These are phyloP conservation scores for Theileria orientalis DNA, from an alignment of 169 alveolate species.

Conservation along the genomic window DNA sequence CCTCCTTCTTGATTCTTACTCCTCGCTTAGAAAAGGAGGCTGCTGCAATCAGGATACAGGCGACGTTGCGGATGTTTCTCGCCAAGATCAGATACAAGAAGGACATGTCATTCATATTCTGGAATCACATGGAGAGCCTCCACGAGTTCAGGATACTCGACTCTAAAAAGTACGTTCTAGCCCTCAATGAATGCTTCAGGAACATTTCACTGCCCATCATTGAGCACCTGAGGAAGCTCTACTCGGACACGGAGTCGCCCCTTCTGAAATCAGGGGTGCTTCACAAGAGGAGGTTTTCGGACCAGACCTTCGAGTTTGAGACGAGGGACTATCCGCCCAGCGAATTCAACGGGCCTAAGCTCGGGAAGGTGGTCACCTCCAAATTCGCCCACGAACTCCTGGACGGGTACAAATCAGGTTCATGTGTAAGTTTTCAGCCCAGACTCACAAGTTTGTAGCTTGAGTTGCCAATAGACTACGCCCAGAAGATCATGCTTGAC, in stretches of 20 bases:
- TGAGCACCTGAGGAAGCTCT: constrained; percentile 25
- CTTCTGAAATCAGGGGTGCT: background rate
- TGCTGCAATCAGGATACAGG: constrained; percentile 64
- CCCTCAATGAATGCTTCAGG: background rate
- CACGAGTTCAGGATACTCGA: constrained; percentile 63
- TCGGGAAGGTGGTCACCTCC: constrained; percentile 55
- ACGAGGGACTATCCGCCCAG: constrained; percentile 31
- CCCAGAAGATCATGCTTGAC: constrained; percentile 61
- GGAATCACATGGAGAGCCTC: constrained; percentile 65
- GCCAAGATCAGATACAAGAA: constrained; percentile 40
- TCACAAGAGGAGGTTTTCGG: constrained; percentile 44
- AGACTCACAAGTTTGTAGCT: background rate
- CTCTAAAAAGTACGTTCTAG: constrained; percentile 33
- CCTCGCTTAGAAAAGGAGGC: constrained; percentile 48
- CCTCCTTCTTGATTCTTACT: background rate
- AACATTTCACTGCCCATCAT: constrained; percentile 55
- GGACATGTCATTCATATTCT: constrained; percentile 56
- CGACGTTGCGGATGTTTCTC: constrained; percentile 42
- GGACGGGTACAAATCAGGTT: constrained; percentile 59
- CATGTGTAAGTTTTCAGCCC: constrained; percentile 20
- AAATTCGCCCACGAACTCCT: constrained; percentile 63
- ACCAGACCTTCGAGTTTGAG: constrained; percentile 31
- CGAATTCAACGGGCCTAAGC: constrained; percentile 56
- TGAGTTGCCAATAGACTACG: constrained; percentile 58
- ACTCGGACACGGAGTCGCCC: background rate